Base-by-base conservation (phyloP, 2,329 filamentous ascomycete species). In the Sphaceloma murrayae region DNA sequence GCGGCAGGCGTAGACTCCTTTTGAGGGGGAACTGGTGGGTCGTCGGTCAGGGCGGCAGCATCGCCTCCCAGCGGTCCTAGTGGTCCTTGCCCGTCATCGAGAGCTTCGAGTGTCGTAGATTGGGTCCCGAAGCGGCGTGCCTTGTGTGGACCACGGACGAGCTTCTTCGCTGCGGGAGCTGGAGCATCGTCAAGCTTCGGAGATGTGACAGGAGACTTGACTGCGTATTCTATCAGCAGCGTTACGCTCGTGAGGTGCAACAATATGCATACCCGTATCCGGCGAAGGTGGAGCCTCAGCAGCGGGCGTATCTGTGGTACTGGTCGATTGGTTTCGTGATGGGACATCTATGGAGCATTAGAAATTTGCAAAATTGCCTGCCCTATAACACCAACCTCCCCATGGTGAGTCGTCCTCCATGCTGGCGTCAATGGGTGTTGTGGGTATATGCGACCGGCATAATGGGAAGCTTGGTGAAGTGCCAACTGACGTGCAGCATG, bases 11-110 rank as follows among this genome's bases (percentile, higher is more conserved):
- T 67, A 19, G 42, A 59, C 60, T 79, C 76, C 62, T 80, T 79
- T 55, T 74, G 71, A 10, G 75, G 76, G 24, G 59, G 60, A 27
- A 67, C 78, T n/a, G 82, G 82, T 46, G 82, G 82, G 48, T 76
- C 71, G 44, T 78, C 75, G 46, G 58, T 53, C 3, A 62, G 61
- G 24, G 58, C 55, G 29, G 59, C 54, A 57, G 61, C 55, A 18
- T 65, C 66, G 47, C 72, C 72, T 42, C 75, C 75, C 19, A 80
- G 63, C 44, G 79, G 80, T 47, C 85, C 85, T 42, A 93, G 68
- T 16, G 85, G 85, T 1, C 85, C 85, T 34, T 88, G 74, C 46
- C 82, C 81, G 55, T 77, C 71, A 58, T 87, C 82, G 53, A 85
- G 80, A 49, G 80, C 81, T 64, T 89, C 79, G 49, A 89, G 80